A percentile compares a stretch with the other conserved stretches of the same genome.
phyloP scores from a whole-genome alignment of 495 filamentous ascomycete genomes.

The Penicillium lagena region DNA sequence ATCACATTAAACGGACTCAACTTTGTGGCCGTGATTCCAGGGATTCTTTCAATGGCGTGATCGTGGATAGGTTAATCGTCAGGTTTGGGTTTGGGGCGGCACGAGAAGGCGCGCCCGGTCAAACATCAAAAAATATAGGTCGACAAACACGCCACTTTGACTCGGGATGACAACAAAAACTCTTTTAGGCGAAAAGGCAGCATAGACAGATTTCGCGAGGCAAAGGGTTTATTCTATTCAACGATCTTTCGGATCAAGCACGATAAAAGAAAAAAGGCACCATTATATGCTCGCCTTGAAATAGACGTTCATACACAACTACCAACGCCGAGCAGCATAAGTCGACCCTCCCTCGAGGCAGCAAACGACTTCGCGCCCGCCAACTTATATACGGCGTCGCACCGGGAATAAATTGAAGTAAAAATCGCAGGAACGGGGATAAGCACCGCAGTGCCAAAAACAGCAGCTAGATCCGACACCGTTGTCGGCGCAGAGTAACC shows the following conservation, averaged over 20 bases:
- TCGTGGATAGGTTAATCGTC: not conserved
- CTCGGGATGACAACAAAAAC: too few species aligned
- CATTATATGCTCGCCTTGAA: too few species aligned
- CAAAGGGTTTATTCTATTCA: too few species aligned
- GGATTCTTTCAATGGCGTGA: constrained; percentile 11
- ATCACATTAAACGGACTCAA: constrained; percentile 4
- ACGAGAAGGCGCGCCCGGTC: too few species aligned
- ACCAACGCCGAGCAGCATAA: not conserved
- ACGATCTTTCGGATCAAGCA: too few species aligned
- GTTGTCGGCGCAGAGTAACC: constrained; percentile 46
- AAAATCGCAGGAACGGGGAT: constrained; percentile 53
- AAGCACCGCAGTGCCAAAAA: constrained; percentile 35
- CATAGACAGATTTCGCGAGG: too few species aligned
- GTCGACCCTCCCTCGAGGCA: not conserved
- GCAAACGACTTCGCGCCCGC: constrained; percentile 9
- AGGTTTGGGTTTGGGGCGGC: too few species aligned
- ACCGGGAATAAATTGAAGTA: constrained; percentile 47
- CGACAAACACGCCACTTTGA: too few species aligned
- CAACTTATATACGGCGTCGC: constrained; percentile 26
- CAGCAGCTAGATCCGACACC: constrained; percentile 34
- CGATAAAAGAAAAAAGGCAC: too few species aligned
- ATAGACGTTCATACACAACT: too few species aligned
- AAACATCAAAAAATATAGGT: too few species aligned
- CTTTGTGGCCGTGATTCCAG: not conserved
- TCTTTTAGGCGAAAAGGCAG: too few species aligned